Evolutionary conservation across 1,284 basidiomycete genomes (phyloP).

Genomic region (Cryptococcus amylolentus): DNA sequence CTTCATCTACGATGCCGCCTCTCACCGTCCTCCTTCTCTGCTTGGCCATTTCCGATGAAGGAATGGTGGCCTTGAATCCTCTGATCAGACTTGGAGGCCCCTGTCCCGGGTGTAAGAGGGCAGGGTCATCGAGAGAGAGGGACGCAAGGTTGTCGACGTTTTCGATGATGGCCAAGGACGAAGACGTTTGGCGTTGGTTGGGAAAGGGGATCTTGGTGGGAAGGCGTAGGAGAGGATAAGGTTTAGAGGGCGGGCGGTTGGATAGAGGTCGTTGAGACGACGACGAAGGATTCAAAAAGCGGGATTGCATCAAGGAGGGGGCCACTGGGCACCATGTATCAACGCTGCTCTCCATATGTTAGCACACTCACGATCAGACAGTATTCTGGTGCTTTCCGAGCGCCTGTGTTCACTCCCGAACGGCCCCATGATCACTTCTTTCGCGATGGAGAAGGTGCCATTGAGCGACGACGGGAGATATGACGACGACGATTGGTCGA

Average conservation of each 20-base stretch:
- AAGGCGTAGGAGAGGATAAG: conserved; percentile 57
- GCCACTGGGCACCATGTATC: conserved; percentile 60
- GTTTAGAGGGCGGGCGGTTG: conserved; percentile 39
- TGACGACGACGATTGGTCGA: conserved; percentile 12
- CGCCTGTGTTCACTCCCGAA: conserved; percentile 38
- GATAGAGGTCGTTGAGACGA: conserved; percentile 59
- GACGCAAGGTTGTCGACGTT: conserved; percentile 72
- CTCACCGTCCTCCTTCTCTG: conserved; percentile 70
- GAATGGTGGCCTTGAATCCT: conserved; percentile 88
- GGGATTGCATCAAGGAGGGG: conserved; percentile 82
- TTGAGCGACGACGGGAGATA: conserved; percentile 25
- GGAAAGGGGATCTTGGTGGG: conserved; percentile 54
- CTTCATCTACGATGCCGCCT: conserved; percentile 52
- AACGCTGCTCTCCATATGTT: not conserved
- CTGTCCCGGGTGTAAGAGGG: conserved; percentile 55
- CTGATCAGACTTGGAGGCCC: conserved; percentile 68
- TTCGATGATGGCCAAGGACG: conserved; percentile 77
- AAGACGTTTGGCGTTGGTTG: conserved; percentile 57
- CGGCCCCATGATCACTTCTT: conserved; percentile 46
- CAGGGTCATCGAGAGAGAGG: conserved; percentile 59
- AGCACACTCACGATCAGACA: conserved; percentile 44
- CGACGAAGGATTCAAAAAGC: conserved; percentile 58
- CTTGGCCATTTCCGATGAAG: conserved; percentile 73
- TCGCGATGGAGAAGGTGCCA: conserved; percentile 41
- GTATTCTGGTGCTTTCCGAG: conserved; percentile 43